These are phyloP conservation scores for Cryptosporidium tyzzeri DNA, from an alignment of 169 alveolate species.

Conservation along the genomic window DNA sequence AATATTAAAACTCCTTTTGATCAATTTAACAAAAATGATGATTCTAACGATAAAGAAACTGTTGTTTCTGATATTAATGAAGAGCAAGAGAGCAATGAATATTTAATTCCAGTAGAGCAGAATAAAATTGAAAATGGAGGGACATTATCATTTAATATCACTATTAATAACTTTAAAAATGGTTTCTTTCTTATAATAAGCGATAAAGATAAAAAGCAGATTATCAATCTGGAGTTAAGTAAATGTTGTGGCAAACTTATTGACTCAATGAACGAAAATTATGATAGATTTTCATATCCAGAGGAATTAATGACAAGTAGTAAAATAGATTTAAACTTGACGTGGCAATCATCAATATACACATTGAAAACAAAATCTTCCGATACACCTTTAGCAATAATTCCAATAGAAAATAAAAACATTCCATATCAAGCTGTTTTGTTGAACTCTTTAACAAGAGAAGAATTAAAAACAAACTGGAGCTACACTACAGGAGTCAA, in stretches of 20 bases:
- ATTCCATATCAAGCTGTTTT: slow-evolving; percentile 21
- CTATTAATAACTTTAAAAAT: not conserved
- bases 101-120: slow-evolving; percentile 9
- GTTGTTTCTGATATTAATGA: not conserved
- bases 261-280: not conserved
- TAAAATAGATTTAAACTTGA: not conserved
- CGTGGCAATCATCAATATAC: slow-evolving; percentile 33
- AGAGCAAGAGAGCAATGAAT: not conserved
- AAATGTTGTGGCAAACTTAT: slow-evolving; percentile 39
- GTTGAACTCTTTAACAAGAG: not conserved
- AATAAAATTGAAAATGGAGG: slow-evolving; percentile 24
- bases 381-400: not conserved
- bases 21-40: not conserved
- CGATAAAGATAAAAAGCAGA: not conserved
- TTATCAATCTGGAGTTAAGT: not conserved
- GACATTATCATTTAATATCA: slow-evolving; percentile 29
- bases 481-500: not conserved
- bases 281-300: slow-evolving; percentile 15
- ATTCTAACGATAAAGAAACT: not conserved
- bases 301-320: not conserved
- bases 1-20: slow-evolving; percentile 1
- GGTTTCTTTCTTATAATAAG: not conserved
- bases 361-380: not conserved
- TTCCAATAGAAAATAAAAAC: slow-evolving; percentile 10
- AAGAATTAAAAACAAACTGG: slow-evolving; percentile 10